Conservation (phyloP, 768 basidiomycete species). For the Leccinum obscurum region DNA sequence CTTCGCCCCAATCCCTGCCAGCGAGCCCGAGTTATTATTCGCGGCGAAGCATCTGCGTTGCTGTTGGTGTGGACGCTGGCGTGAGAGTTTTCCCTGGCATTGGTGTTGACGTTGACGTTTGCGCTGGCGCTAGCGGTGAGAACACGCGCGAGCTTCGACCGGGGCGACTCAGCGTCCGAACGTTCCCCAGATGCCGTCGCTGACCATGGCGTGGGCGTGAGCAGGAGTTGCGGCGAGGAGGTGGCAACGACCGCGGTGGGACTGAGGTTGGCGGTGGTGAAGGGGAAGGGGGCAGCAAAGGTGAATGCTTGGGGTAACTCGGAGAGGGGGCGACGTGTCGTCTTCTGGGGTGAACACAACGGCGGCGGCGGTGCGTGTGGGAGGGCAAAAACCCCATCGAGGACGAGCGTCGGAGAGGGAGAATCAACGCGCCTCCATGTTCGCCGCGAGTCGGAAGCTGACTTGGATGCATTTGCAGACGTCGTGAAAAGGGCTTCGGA, state of each 20-base stretch:
- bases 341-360: neutral
- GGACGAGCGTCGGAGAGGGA: slow-evolving; percentile 18
- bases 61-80: neutral
- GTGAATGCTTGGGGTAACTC: neutral
- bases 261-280: neutral
- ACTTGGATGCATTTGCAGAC: neutral
- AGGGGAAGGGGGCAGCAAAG: neutral
- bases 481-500: neutral
- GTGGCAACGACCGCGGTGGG: neutral
- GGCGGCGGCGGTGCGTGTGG: neutral
- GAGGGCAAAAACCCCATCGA: slow-evolving; percentile 26
- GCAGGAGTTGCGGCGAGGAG: neutral
- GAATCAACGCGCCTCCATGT: neutral
- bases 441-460: neutral
- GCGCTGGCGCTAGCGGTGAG: neutral
- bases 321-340: neutral
- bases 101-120: neutral
- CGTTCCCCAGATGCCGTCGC: neutral
- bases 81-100: too few relatives aligned
- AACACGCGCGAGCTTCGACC: slow-evolving; percentile 24
- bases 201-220: neutral
- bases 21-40: neutral
- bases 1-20: neutral
- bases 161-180: slow-evolving; percentile 11
- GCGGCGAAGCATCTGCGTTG: neutral